phyloP scores from a whole-genome alignment of 2,329 filamentous ascomycete genomes.

The Pseudogymnoascus sp. region DNA sequence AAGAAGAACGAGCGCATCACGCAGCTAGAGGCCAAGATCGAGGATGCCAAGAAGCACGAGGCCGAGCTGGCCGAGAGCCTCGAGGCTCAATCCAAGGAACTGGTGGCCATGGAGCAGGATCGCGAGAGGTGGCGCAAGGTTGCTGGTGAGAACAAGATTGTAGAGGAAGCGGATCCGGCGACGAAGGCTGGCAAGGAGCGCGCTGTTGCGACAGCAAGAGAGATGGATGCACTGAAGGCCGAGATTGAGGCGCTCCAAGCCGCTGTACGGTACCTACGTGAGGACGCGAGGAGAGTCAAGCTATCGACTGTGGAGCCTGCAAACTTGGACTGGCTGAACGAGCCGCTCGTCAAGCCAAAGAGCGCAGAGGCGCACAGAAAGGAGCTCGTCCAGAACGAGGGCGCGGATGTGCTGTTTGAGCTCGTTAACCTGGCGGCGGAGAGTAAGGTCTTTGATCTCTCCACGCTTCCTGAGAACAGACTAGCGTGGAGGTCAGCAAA shows the following conservation, averaged over 20 bases:
- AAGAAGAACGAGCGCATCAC: slow-evolving; percentile 66
- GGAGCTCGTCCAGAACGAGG: slow-evolving; percentile 51
- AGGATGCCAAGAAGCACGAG: slow-evolving; percentile 44
- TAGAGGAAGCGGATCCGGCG: slow-evolving; percentile 39
- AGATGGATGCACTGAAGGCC: slow-evolving; percentile 64
- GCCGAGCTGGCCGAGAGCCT: slow-evolving; percentile 54
- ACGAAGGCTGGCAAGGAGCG: slow-evolving; percentile 56
- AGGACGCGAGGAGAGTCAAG: slow-evolving; percentile 58
- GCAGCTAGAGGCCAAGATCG: slow-evolving; percentile 55
- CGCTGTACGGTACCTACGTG: slow-evolving; percentile 59
- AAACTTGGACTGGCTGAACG: slow-evolving; percentile 54
- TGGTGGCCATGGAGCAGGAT: slow-evolving; percentile 57
- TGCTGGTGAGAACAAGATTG: slow-evolving; percentile 54
- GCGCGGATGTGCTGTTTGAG: slow-evolving; percentile 56
- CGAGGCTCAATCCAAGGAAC: slow-evolving; percentile 60
- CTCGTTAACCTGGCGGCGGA: slow-evolving; percentile 54
- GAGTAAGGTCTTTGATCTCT: slow-evolving; percentile 54
- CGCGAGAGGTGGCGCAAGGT: slow-evolving; percentile 66
- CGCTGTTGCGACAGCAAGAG: slow-evolving; percentile 61
- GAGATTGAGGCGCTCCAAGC: slow-evolving; percentile 60
- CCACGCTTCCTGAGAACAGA: slow-evolving; percentile 48
- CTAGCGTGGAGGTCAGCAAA: slow-evolving; percentile 60
- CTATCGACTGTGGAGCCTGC: slow-evolving; percentile 43
- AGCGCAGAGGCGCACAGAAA: slow-evolving; percentile 42
- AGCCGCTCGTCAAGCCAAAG: slow-evolving; percentile 46